These are phyloP conservation scores for Brasenia schreberi DNA, from an alignment of 164 flowering plant species.

Conservation along the genomic window DNA sequence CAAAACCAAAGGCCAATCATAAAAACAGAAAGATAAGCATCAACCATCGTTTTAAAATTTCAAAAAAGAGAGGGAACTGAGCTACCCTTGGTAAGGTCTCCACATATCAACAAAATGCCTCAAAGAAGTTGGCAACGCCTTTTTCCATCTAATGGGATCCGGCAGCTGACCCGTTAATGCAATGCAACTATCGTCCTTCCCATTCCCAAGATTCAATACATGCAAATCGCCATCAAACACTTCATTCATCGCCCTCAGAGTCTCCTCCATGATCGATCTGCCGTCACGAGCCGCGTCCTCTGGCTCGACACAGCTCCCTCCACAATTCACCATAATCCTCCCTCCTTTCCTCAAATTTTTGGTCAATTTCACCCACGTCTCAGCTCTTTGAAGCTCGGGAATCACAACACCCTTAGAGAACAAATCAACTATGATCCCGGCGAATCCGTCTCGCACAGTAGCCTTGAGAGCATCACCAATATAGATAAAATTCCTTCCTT, in stretches of 20 bases:
- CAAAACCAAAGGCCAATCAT: no score
- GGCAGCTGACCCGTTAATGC: slow-evolving; percentile 67
- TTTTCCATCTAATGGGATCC: slow-evolving; percentile 40
- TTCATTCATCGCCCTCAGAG: slow-evolving; percentile 48
- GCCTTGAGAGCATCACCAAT: slow-evolving; percentile 59
- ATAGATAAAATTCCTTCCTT: slow-evolving; percentile 41
- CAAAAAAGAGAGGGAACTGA: not conserved
- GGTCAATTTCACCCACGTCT: slow-evolving; percentile 46
- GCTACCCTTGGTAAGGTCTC: slow-evolving; percentile 18
- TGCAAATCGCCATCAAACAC: slow-evolving; percentile 41
- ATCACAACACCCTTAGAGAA: slow-evolving; percentile 44
- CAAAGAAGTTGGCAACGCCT: slow-evolving; percentile 31
- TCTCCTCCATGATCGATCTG: slow-evolving; percentile 51
- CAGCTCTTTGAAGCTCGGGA: slow-evolving; percentile 42
- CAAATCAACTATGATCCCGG: slow-evolving; percentile 54
- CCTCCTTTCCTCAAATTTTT: slow-evolving; percentile 55
- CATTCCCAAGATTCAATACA: slow-evolving; percentile 44
- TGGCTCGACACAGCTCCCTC: slow-evolving; percentile 87
- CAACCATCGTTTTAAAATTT: no score
- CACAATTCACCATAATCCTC: slow-evolving; percentile 91
- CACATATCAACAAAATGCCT: slow-evolving; percentile 53
- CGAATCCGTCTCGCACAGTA: slow-evolving; percentile 31
- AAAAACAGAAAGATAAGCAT: no score
- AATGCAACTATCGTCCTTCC: slow-evolving; percentile 56
- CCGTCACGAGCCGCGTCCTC: slow-evolving; percentile 63